Conservation (phyloP, 2,329 filamentous ascomycete species). For the Calonectria pseudoturangicola region DNA sequence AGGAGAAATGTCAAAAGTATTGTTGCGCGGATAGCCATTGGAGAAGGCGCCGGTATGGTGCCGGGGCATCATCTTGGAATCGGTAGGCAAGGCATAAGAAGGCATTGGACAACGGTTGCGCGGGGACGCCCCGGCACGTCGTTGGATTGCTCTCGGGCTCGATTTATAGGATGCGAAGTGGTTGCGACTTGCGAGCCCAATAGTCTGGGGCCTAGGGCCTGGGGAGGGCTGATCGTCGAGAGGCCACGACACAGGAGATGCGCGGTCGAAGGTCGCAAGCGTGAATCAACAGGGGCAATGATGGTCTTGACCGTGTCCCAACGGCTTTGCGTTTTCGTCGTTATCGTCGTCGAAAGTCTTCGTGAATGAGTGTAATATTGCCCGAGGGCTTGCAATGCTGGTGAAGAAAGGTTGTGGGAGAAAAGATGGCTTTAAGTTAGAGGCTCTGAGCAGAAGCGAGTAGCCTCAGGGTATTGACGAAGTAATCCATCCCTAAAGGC, state of each 20-base stretch:
- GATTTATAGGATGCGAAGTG: constrained; percentile 20
- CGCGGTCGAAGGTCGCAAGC: constrained; percentile 13
- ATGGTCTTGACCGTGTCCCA: constrained; percentile 6
- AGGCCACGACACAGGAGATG: constrained; percentile 30
- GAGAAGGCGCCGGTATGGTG: constrained; percentile 84
- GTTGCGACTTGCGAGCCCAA: constrained; percentile 15
- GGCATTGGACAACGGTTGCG: constrained; percentile 52
- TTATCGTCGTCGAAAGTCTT: constrained; percentile 16
- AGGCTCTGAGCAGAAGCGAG: constrained; percentile 41
- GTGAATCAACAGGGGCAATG: constrained; percentile 14
- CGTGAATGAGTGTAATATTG: constrained; percentile 24
- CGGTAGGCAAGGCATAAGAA: constrained; percentile 55
- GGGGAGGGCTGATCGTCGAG: constrained; percentile 31
- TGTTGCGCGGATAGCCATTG: constrained; percentile 87
- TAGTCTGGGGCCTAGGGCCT: constrained; percentile 19
- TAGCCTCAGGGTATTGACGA: constrained; percentile 47
- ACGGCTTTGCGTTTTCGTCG: constrained; percentile 6
- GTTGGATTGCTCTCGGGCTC: constrained; percentile 34
- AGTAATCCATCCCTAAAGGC: constrained; percentile 39
- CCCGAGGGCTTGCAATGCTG: constrained; percentile 20
- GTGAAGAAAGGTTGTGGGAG: constrained; percentile 38
- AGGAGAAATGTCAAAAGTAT: constrained; percentile 90
- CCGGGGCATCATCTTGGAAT: constrained; percentile 86
- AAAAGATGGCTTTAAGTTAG: constrained; percentile 47
- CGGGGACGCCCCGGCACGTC: constrained; percentile 49